Percentiles rank a stretch among this genome's conserved stretches.
These are phyloP conservation scores for Mesotaenium endlicherianum DNA, from an alignment of 139 green algal genomes.

Conservation along the genomic window DNA sequence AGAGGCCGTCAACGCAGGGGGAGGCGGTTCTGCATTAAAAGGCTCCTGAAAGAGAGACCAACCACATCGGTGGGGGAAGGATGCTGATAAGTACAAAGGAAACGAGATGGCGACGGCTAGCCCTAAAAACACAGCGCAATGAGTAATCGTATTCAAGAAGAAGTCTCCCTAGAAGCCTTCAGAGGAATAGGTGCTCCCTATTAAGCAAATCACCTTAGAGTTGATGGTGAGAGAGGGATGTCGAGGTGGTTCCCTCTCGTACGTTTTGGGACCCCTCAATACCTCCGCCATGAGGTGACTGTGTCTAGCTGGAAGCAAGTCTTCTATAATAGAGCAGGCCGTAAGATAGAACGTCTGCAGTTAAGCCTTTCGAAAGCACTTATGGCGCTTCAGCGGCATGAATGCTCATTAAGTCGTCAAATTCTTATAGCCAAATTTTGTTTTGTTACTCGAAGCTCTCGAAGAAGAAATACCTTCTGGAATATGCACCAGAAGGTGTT, in stretches of 20 bases:
- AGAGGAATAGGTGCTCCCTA: neutral
- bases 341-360: too few species aligned
- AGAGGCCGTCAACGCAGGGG: neutral
- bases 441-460: too few species aligned
- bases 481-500: too few species aligned
- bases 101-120: neutral
- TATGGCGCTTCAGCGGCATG: too few species aligned
- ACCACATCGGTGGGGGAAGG: neutral
- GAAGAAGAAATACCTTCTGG: too few species aligned
- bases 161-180: neutral
- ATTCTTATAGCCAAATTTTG: too few species aligned
- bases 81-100: neutral
- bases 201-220: neutral
- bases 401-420: too few species aligned
- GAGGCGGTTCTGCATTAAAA: constrained; percentile 44
- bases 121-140: neutral
- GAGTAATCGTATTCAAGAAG: neutral
- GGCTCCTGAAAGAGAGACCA: constrained; percentile 23
- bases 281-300: too few species aligned
- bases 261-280: constrained; percentile 19
- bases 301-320: too few species aligned
- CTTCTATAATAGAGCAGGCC: too few species aligned
- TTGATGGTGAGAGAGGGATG: constrained; percentile 38
- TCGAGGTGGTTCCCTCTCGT: constrained; percentile 24
- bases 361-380: too few species aligned